Percentiles rank a stretch among this genome's conserved stretches.
phyloP scores from a whole-genome alignment of 148 eudicot species.

The Vaccinium darrowii region DNA sequence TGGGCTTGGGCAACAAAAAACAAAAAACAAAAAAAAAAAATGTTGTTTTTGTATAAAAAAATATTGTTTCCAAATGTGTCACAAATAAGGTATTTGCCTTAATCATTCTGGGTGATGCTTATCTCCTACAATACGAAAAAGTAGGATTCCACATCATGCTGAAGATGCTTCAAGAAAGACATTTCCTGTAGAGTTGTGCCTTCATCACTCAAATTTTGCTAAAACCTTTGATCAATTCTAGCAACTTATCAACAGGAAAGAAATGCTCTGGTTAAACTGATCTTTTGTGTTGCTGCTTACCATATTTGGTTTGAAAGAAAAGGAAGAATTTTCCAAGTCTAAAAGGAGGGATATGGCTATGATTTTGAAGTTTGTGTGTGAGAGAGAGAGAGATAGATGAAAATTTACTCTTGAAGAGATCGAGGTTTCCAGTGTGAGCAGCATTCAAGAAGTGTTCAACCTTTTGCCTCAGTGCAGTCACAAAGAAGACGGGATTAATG shows the following conservation, averaged over 20 bases:
- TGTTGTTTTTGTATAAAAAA: too few relatives aligned
- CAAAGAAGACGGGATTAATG: not conserved
- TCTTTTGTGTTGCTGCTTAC: too few relatives aligned
- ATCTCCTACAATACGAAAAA: not conserved
- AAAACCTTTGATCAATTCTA: not conserved
- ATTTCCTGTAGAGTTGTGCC: slow-evolving; percentile 27
- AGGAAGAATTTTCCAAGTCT: too few relatives aligned
- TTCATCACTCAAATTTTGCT: not conserved
- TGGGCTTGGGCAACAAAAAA: too few relatives aligned
- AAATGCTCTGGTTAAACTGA: too few relatives aligned
- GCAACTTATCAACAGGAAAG: not conserved
- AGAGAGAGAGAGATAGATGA: not conserved
- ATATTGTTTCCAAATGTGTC: too few relatives aligned
- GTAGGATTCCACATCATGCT: slow-evolving; percentile 5
- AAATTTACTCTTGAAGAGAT: slow-evolving; percentile 56
- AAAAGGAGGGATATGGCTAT: too few relatives aligned
- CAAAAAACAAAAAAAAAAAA: too few relatives aligned
- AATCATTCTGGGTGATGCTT: too few relatives aligned
- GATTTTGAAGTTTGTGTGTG: too few relatives aligned
- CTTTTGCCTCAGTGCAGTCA: slow-evolving; percentile 57
- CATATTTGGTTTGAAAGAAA: too few relatives aligned
- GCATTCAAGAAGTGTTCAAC: slow-evolving; percentile 81
- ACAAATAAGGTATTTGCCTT: too few relatives aligned
- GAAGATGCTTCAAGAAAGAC: slow-evolving; percentile 22
- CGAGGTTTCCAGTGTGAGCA: slow-evolving; percentile 69